A percentile compares a stretch with the other conserved stretches of the same genome.
Conservation (phyloP, 768 basidiomycete species). For the Lepiota venenata region DNA sequence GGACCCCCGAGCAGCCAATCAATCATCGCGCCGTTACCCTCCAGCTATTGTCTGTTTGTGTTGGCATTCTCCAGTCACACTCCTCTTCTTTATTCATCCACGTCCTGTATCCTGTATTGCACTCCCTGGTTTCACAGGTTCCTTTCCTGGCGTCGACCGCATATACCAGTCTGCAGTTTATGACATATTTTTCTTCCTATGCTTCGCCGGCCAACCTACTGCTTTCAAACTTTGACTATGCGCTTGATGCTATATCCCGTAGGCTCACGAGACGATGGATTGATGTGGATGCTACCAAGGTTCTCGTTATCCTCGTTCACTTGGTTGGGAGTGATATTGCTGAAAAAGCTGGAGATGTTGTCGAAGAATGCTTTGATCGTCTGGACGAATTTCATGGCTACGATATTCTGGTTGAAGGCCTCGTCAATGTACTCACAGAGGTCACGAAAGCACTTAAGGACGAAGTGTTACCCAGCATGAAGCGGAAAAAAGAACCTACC, state of each 20-base stretch:
- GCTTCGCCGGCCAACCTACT: conserved; percentile 88
- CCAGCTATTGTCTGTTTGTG: conserved; percentile 67
- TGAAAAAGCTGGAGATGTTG: conserved; percentile 86
- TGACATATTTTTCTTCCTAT: conserved; percentile 76
- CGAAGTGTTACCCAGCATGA: conserved; percentile 31
- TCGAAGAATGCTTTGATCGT: conserved; percentile 96
- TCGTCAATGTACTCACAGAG: conserved; percentile 84
- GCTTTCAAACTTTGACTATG: conserved; percentile 95
- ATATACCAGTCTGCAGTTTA: conserved; percentile 62
- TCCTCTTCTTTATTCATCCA: conserved; percentile 76
- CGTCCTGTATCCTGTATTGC: conserved; percentile 81
- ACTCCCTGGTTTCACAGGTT: conserved; percentile 73
- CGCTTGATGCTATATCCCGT: conserved; percentile 86
- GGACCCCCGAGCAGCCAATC: conserved; percentile 43
- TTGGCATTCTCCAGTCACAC: conserved; percentile 68
- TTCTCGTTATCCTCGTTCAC: conserved; percentile 80
- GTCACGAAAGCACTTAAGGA: conserved; percentile 75
- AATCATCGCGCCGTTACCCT: conserved; percentile 72
- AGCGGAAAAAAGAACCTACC: conserved; percentile 14
- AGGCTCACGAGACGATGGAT: conserved; percentile 78
- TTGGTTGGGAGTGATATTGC: conserved; percentile 87
- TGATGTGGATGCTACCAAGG: conserved; percentile 85
- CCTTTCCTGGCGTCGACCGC: conserved; percentile 74
- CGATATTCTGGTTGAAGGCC: conserved; percentile 76
- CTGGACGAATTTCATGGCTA: conserved; percentile 97